Conservation (phyloP, 2,329 filamentous ascomycete species). For the Paecilomyces fulvus region DNA sequence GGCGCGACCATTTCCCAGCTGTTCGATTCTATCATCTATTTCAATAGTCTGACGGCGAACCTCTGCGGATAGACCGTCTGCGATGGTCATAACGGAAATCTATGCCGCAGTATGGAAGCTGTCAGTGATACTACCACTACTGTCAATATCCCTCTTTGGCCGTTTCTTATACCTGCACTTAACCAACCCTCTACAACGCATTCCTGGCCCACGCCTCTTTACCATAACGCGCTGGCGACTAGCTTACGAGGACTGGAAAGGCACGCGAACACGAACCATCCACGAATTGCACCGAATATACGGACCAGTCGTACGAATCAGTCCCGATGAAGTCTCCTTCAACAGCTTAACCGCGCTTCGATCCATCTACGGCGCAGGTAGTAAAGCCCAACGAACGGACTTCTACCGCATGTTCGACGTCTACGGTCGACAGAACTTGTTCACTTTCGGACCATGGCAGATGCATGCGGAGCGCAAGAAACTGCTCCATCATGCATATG, state of each 20-base stretch:
- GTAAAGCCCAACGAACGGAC: conserved; percentile 40
- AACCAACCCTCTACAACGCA: neutral
- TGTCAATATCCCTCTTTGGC: neutral
- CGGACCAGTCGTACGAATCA: conserved; percentile 41
- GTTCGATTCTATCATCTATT: too few species aligned
- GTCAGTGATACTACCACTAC: neutral
- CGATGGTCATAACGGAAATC: neutral
- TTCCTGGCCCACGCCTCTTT: conserved; percentile 32
- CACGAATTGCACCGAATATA: conserved; percentile 38
- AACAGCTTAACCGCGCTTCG: conserved; percentile 39
- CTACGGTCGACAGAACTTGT: conserved; percentile 45
- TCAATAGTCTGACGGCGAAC: neutral
- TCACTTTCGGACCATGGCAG: conserved; percentile 39
- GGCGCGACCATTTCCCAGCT: too few species aligned
- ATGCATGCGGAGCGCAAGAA: conserved; percentile 46
- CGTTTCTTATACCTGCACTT: neutral
- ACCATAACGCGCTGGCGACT: conserved; percentile 40
- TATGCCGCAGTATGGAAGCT: neutral
- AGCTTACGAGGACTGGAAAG: conserved; percentile 37
- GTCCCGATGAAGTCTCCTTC: conserved; percentile 40
- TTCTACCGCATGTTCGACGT: conserved; percentile 52
- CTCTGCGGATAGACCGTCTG: too few species aligned
- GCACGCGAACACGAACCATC: conserved; percentile 35
- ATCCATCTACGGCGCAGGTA: conserved; percentile 49
- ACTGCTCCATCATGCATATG: conserved; percentile 44